phyloP scores from a whole-genome alignment of 768 basidiomycete species.

The Omphalotus guepiniiformis region DNA sequence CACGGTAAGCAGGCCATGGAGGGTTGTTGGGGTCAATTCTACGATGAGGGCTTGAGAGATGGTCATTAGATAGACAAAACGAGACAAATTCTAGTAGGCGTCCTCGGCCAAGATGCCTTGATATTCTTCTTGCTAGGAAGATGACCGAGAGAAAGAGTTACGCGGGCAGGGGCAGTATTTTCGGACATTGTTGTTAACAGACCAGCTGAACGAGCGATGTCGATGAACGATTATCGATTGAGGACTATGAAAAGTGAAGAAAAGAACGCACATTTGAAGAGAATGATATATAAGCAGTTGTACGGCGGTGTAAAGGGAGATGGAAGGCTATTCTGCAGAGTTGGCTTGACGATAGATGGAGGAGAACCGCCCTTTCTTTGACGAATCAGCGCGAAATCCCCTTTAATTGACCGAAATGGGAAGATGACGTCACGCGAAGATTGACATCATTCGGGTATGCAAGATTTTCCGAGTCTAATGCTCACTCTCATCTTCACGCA shows the following conservation, averaged over 20 bases:
- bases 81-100: conserved; percentile 58
- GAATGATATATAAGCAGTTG: not conserved
- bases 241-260: too few species aligned
- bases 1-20: conserved; percentile 78
- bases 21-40: conserved; percentile 83
- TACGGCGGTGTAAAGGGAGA: not conserved
- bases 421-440: too few species aligned
- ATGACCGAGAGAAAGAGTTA: conserved; percentile 72
- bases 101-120: conserved; percentile 68
- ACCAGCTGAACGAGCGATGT: not conserved
- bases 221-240: not conserved
- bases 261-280: not conserved
- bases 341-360: not conserved
- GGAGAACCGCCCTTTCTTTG: too few species aligned
- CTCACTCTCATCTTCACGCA: too few species aligned
- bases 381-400: too few species aligned
- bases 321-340: not conserved
- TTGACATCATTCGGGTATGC: too few species aligned
- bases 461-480: too few species aligned
- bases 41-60: not conserved
- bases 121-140: conserved; percentile 71
- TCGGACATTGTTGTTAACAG: not conserved
- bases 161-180: conserved; percentile 44
- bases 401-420: too few species aligned
- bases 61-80: not conserved